A percentile compares a stretch with the other conserved stretches of the same genome.
phyloP scores from a whole-genome alignment of 2,329 filamentous ascomycete species.

The Venturia nashicola region DNA sequence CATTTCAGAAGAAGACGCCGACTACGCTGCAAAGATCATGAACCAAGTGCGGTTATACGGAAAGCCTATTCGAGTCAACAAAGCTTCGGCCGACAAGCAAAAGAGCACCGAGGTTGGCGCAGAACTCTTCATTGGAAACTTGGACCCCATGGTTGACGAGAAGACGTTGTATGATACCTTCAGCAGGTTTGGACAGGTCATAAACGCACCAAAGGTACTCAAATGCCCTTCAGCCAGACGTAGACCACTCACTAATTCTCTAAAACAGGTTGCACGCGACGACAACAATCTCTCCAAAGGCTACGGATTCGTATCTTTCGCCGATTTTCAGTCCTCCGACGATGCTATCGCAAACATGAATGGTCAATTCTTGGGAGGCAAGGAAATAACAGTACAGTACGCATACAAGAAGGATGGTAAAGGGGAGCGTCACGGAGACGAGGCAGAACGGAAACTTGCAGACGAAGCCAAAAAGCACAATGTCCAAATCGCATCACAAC shows the following conservation, averaged over 20 bases:
- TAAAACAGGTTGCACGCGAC: constrained; percentile 57
- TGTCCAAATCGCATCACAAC: constrained; percentile 68
- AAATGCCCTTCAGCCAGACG: not conserved
- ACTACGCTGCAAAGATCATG: constrained; percentile 94
- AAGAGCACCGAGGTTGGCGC: constrained; percentile 88
- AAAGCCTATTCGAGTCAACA: constrained; percentile 94
- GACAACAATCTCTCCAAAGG: constrained; percentile 83
- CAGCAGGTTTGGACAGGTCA: constrained; percentile 75
- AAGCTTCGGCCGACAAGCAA: constrained; percentile 85
- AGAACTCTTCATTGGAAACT: constrained; percentile 91
- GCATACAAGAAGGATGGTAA: constrained; percentile 99
- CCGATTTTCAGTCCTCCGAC: constrained; percentile 87
- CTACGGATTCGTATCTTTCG: constrained; percentile 90
- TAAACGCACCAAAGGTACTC: constrained; percentile 70
- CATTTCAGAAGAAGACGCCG: constrained; percentile 85
- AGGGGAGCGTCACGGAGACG: constrained; percentile 88
- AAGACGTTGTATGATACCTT: constrained; percentile 95
- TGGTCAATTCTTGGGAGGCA: constrained; percentile 92
- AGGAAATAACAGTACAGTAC: constrained; percentile 92
- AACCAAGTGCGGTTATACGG: constrained; percentile 89
- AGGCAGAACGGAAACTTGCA: constrained; percentile 83
- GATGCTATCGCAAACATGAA: constrained; percentile 87
- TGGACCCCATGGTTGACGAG: constrained; percentile 90
- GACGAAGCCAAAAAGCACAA: constrained; percentile 91
- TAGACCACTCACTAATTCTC: not conserved